phyloP scores from a whole-genome alignment of 2,329 filamentous ascomycete genomes.

The Plenodomus lindquistii region DNA sequence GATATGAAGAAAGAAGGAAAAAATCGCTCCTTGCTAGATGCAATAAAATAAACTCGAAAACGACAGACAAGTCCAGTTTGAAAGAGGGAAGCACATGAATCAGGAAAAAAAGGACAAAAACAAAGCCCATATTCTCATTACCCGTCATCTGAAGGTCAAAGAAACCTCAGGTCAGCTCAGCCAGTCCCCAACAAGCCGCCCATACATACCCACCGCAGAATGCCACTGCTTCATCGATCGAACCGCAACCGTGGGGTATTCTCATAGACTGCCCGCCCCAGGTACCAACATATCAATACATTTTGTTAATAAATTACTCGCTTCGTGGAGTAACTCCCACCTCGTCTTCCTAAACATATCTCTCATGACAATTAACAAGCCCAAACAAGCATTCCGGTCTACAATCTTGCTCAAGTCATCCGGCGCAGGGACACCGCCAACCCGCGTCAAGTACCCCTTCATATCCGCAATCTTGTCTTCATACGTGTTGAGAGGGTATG shows the following conservation, averaged over 20 bases:
- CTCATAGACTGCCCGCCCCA: conserved; percentile 19
- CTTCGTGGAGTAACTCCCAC: conserved; percentile 92
- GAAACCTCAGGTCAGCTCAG: too few species aligned
- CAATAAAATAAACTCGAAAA: conserved; percentile 7
- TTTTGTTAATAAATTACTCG: conserved; percentile 75
- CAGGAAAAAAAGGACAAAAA: conserved; percentile 15
- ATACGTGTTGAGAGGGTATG: conserved; percentile 58
- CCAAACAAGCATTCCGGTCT: conserved; percentile 81
- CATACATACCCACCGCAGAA: background rate
- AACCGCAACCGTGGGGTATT: background rate
- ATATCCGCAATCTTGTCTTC: conserved; percentile 76
- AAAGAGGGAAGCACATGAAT: conserved; percentile 1
- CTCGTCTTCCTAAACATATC: conserved; percentile 80
- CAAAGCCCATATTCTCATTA: too few species aligned
- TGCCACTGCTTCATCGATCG: too few species aligned
- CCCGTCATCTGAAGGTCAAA: too few species aligned
- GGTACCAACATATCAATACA: conserved; percentile 68
- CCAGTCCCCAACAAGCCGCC: background rate
- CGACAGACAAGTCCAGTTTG: conserved; percentile 8
- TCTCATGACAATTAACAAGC: conserved; percentile 78
- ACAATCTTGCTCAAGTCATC: conserved; percentile 74
- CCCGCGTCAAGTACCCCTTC: conserved; percentile 73
- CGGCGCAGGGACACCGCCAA: conserved; percentile 73
- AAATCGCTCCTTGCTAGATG: conserved; percentile 15
- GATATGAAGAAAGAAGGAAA: conserved; percentile 3